Base-by-base conservation (phyloP, 768 basidiomycete genomes). In the Xerocomellus dryophilus region DNA sequence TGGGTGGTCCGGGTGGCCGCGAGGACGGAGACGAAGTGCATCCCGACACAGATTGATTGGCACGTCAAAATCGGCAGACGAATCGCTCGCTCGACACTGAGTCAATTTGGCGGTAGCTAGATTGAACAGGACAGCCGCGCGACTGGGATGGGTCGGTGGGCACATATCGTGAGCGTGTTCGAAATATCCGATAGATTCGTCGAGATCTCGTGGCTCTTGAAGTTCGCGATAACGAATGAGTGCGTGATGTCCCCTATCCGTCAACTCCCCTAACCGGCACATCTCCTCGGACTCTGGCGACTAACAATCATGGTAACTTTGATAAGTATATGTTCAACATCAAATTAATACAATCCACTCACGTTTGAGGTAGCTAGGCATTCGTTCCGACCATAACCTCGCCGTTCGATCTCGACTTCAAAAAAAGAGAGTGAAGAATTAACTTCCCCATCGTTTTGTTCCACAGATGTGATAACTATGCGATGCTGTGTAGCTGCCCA, bases 161-260 rank as follows among this genome's bases (percentile, higher is more conserved):
- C 50, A 57, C 14, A 55, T 32, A 3, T 43, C 51, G n/a, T 58
- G 56, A 25, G 54, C 66, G 11, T 49, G 32, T 18, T 50, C 47
- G 23, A 61, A 45, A 7, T 43, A 32, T 21, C 5, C 11, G 23
- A 70, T 62, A n/a, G 66, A 60, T 34, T 63, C 50, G 11, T 66
- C 49, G 36, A 69, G 48, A 47, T 60, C 52, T 27, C 15, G 35
- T 23, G 32, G 18, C 4, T 53, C 14, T 25, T 18, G 14, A 20
- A 15, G 32, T 47, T 46, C 10, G 23, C 47, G 42, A 32, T 52
- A 57, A 23, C 34, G 51, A 15, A 4, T 6, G 21, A 55, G 34
- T 3, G 43, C 42, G 14, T 14, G 20, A 18, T 55, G 54, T 18
- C 54, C 48, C 3, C 10, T 25, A 35, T 54, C 41, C 4, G 47